These are phyloP conservation scores for Circinella umbellata DNA, from an alignment of 371 early-diverging fungal genomes.

Conservation along the genomic window DNA sequence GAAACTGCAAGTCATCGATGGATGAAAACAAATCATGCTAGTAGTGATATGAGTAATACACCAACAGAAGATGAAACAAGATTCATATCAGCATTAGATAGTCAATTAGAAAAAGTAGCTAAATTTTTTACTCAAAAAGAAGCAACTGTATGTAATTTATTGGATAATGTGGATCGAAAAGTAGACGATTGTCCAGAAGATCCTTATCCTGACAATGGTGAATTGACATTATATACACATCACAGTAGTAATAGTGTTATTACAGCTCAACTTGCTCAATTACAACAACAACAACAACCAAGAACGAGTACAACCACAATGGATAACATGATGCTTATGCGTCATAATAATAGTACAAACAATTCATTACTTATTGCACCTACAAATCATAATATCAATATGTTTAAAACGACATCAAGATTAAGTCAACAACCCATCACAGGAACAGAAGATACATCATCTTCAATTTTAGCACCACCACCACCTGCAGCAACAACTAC, in stretches of 20 bases:
- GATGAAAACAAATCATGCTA: not conserved
- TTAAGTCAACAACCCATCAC: not conserved
- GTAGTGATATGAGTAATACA: not conserved
- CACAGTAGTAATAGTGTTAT: not conserved
- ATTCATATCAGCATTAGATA: constrained; percentile 16
- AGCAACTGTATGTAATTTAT: constrained; percentile 3
- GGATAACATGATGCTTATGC: constrained; percentile 1
- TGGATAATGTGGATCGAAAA: constrained; percentile 12
- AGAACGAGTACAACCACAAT: not conserved
- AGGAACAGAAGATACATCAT: not conserved
- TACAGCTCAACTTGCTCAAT: not conserved
- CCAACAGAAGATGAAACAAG: constrained; percentile 6
- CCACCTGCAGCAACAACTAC: not conserved
- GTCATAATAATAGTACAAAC: not conserved
- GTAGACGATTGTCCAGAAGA: constrained; percentile 12
- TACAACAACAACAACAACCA: not conserved
- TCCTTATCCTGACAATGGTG: constrained; percentile 8
- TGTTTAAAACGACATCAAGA: not conserved
- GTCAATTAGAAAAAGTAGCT: constrained; percentile 27
- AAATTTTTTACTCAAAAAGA: constrained; percentile 20
- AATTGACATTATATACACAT: constrained; percentile 1
- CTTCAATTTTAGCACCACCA: not conserved
- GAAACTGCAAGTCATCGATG: not conserved
- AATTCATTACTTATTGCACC: not conserved
- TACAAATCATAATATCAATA: not conserved